Evolutionary conservation across 1,139 yeast genomes (phyloP), one percentile per base, ranked within the genome.

Genomic region (Schizosaccharomyces versatilis): DNA sequence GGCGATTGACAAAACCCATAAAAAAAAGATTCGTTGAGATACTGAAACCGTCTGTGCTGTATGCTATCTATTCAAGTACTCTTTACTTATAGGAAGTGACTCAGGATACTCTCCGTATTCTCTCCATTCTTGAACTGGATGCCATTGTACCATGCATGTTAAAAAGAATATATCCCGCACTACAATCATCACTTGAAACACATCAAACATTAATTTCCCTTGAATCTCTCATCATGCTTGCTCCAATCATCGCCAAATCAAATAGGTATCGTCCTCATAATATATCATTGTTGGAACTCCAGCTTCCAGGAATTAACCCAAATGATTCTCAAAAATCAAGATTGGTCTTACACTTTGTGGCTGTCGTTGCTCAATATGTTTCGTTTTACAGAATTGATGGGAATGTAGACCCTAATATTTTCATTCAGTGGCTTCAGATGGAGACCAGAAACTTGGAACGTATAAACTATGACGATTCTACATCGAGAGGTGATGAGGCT

Each of bases 221-320:
- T 53, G 76, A 81, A 55, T 77, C 80, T 38, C 71, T 88, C 53
- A 78, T 80, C 6, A 78, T 78, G 24, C 67, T 84, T 49, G 76
- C 83, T 0, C 73, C 95, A 58, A 78, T 76, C 59, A 76, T 90
- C 71, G 80, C 84, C 0, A 67, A 71, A 24, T 73, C 78, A 3
- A 82, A 83, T 1, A 67, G 79, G 1, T 85, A 75, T 64, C 72
- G 95, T 54, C 80, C 84, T 12, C 98, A 90, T 63, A 69, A 85
- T 36, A 78, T 94, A 0, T 77, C 94, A 56, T 70, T 90, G 24
- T 65, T 88, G 47, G 76, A 79, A 54, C 72, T 84, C 65, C 71
- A 82, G 0, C 67, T 88, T 12, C 84, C 88, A 0, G 95, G 94
- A 24, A 79, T 90, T 51, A 97, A 90, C 65, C 78, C 93, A 0